Evolutionary conservation across 2,329 filamentous ascomycete genomes (phyloP).

Genomic region (Coleophoma eucalyptorum): DNA sequence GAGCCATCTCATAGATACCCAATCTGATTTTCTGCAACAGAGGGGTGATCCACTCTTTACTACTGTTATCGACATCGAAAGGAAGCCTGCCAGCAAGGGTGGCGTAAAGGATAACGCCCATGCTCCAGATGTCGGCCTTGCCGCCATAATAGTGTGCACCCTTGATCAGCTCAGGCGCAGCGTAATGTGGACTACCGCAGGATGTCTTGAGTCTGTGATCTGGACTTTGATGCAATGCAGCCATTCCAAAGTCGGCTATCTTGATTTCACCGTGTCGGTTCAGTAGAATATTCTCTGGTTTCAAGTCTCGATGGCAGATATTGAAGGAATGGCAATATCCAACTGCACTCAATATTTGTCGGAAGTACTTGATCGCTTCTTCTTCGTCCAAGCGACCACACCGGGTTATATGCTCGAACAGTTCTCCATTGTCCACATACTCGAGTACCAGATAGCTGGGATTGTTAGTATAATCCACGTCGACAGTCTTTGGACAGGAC

Average conservation of each 20-base stretch:
- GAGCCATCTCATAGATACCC: constrained; percentile 59
- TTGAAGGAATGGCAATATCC: constrained; percentile 92
- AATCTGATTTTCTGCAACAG: constrained; percentile 60
- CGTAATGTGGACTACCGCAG: constrained; percentile 95
- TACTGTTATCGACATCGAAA: constrained; percentile 54
- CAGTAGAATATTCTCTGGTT: constrained; percentile 94
- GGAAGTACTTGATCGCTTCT: constrained; percentile 79
- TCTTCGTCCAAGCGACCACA: constrained; percentile 73
- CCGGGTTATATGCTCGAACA: constrained; percentile 79
- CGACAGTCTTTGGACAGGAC: constrained; percentile 27
- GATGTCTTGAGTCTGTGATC: constrained; percentile 80
- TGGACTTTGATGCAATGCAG: constrained; percentile 78
- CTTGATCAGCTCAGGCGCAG: constrained; percentile 85
- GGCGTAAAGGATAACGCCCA: constrained; percentile 85
- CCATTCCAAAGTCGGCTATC: constrained; percentile 97
- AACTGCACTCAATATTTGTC: constrained; percentile 88
- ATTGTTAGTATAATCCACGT: constrained; percentile 18
- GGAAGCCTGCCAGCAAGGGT: constrained; percentile 81
- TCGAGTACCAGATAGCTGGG: constrained; percentile 88
- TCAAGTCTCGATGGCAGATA: constrained; percentile 93
- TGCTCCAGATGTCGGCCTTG: constrained; percentile 90
- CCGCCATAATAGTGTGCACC: constrained; percentile 77
- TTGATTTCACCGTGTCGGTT: constrained; percentile 76
- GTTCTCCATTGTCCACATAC: constrained; percentile 69
- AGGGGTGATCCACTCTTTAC: constrained; percentile 40